Base-by-base conservation (phyloP, 352 stramenopile species). In the Hyaloperonospora arabidopsidis region DNA sequence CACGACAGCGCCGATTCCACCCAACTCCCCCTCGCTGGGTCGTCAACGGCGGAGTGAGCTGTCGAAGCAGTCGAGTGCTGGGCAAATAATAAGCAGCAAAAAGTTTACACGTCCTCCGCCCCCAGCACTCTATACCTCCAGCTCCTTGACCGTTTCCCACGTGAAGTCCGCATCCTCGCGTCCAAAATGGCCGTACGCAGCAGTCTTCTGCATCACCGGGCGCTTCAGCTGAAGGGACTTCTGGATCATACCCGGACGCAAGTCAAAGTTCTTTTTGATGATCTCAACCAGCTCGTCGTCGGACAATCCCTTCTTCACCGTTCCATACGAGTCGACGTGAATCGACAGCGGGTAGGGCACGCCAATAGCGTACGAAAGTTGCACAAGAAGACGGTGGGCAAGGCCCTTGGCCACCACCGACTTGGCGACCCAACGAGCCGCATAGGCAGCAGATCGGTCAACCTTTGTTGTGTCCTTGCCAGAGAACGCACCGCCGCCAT, bases 381-480 rank as follows among this genome's bases (percentile, higher is more conserved):
- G 96, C 22, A 99, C 96, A 49, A 98, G 76, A 28, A 93, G 86
- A 55, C 96, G 89, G 52, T 95, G 68, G 61, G 90, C 97, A 34
- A 99, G 86, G 51, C 87, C 93, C 70, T 96, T 91, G 35, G 93
- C 80, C 8, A 99, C 97, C 21, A 99, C 71, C 17, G 91, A 97
- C 86, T 99, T 99, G 63, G 97, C 97, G 43, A 98, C 95, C 96
- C 97, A 99, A 67, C 97, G 93, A 19, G 93, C 96, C 11, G 97
- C 97, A 72, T 99, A 99, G 3, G 96, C 95, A 34, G 95, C 97
- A 51, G 93, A 98, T 39, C 97, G 91, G 83, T 99, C 97, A 7
- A 99, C 96, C 80, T 99, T 99, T 54, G 95, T 98, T 43, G 94
- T 96, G 78, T 99, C 96, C 85, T 99, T 99, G 54, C 97, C 97